A percentile compares a stretch with the other conserved stretches of the same genome.
These are phyloP conservation scores for Candida patagonica DNA, from an alignment of 805 yeast genomes.

Conservation along the genomic window DNA sequence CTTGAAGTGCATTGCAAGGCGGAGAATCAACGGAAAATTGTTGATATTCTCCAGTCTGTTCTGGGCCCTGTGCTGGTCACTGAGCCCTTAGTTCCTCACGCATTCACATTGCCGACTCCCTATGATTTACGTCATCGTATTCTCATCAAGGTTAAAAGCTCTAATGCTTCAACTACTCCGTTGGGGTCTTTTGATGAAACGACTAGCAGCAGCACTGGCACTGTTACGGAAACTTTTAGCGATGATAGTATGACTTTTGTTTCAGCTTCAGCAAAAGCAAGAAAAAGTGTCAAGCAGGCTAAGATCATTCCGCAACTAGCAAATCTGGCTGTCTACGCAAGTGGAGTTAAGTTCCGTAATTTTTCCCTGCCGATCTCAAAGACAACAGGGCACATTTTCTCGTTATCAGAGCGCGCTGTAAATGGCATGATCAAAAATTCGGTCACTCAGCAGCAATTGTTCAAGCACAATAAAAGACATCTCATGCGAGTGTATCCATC, in stretches of 20 bases:
- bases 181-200: neutral
- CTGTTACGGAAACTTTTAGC: conserved; percentile 6
- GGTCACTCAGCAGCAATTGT: conserved; percentile 43
- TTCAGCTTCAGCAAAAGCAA: neutral
- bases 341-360: conserved; percentile 70
- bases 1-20: conserved; percentile 73
- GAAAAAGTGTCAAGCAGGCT: conserved; percentile 11
- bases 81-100: conserved; percentile 28
- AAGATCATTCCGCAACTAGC: conserved; percentile 37
- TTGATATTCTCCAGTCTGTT: conserved; percentile 40
- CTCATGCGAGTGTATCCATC: conserved; percentile 87
- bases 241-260: conserved; percentile 3
- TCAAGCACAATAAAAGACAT: conserved; percentile 67
- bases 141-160: conserved; percentile 67
- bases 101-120: conserved; percentile 57
- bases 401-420: conserved; percentile 69
- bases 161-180: neutral
- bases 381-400: conserved; percentile 70
- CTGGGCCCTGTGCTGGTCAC: conserved; percentile 51
- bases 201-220: conserved; percentile 2
- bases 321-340: conserved; percentile 57
- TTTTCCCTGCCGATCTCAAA: conserved; percentile 83
- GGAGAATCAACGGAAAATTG: conserved; percentile 57
- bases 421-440: conserved; percentile 56
- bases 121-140: conserved; percentile 58